Evolutionary conservation across 140 eudicot genomes (phyloP).

Genomic region (Ambrosia hybrid): DNA sequence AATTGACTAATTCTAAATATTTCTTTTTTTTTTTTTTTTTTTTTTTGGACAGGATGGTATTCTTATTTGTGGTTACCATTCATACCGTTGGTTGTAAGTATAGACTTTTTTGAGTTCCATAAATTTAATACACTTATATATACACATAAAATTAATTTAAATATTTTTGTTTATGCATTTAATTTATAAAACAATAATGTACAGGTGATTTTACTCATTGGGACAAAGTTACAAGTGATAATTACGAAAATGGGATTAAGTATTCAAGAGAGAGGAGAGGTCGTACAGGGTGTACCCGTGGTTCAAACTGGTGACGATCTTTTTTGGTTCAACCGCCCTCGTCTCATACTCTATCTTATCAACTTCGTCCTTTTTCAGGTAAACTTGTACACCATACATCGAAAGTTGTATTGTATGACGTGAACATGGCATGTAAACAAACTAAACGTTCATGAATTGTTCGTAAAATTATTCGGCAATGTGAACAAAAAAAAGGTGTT

Average conservation of each 20-base stretch:
- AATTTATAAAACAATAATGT: background rate
- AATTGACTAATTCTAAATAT: constrained; percentile 3
- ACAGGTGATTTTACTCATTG: constrained; percentile 51
- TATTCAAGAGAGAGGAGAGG: constrained; percentile 56
- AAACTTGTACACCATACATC: background rate
- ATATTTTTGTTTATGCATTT: background rate
- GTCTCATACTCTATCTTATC: constrained; percentile 53
- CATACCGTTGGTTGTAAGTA: constrained; percentile 62
- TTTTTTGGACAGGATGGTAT: constrained; percentile 50
- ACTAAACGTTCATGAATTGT: no score
- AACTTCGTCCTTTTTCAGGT: constrained; percentile 66
- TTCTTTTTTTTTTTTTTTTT: background rate
- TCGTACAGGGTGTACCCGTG: constrained; percentile 53
- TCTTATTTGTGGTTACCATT: constrained; percentile 64
- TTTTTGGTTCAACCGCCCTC: constrained; percentile 69
- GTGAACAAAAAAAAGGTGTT: no score
- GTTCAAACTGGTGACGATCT: constrained; percentile 61
- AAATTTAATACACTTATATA: no score
- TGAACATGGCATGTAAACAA: background rate
- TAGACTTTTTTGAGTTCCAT: background rate
- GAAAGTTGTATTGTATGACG: background rate
- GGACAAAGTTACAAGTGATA: constrained; percentile 65
- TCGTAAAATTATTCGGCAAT: no score
- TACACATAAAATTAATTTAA: background rate
- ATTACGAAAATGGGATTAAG: constrained; percentile 70